Evolutionary conservation across 2,329 filamentous ascomycete species (phyloP).

Genomic region (Teratosphaeria viscida): DNA sequence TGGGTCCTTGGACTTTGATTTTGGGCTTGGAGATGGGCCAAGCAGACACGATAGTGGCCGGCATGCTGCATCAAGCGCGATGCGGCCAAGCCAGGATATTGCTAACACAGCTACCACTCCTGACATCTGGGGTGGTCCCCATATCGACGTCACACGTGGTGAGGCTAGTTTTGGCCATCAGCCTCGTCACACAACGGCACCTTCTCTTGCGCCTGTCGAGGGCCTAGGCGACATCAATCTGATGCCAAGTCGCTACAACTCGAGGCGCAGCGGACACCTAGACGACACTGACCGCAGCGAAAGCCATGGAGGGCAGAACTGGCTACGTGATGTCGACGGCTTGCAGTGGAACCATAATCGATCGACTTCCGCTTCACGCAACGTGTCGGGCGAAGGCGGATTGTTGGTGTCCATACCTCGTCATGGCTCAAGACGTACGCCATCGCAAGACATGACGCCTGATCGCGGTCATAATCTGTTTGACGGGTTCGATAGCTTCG

Average conservation of each 20-base stretch:
- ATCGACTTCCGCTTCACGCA: background rate
- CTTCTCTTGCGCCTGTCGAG: constrained; percentile 21
- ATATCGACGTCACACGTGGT: background rate
- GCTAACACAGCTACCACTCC: background rate
- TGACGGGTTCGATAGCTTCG: constrained; percentile 18
- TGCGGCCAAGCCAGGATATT: background rate
- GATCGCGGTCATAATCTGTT: constrained; percentile 8
- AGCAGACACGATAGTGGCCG: constrained; percentile 5
- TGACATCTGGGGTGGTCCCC: background rate
- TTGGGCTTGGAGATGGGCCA: constrained; percentile 10
- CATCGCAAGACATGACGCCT: constrained; percentile 9
- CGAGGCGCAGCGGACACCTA: constrained; percentile 7
- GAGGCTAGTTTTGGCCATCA: background rate
- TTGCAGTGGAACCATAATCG: constrained; percentile 16
- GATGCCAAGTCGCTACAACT: constrained; percentile 20
- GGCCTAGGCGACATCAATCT: constrained; percentile 19
- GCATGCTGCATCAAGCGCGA: background rate
- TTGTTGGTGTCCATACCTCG: constrained; percentile 10
- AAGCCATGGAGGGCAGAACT: constrained; percentile 11
- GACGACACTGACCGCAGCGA: constrained; percentile 1
- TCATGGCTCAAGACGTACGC: constrained; percentile 15
- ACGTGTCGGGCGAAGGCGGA: background rate
- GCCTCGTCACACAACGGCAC: constrained; percentile 7
- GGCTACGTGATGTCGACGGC: constrained; percentile 20
- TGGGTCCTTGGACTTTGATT: constrained; percentile 12